These are phyloP conservation scores for Ceratobasidium sp. DNA, from an alignment of 1,284 basidiomycete species.

Conservation along the genomic window DNA sequence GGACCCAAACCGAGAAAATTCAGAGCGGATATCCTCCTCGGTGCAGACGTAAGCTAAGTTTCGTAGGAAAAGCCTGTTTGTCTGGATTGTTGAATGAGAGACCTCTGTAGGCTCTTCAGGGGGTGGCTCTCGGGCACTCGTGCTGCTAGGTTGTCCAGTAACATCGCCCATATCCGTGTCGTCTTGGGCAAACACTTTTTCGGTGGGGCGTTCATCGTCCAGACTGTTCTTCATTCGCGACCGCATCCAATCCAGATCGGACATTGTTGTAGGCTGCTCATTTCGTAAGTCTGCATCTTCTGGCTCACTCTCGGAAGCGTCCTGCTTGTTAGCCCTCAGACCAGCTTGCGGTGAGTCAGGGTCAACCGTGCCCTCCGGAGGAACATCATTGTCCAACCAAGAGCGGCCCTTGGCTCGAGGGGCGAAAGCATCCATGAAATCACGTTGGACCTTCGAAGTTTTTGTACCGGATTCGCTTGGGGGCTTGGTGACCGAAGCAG, in stretches of 20 bases:
- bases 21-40: slow-evolving; percentile 75
- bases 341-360: slow-evolving; percentile 22
- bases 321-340: neutral
- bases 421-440: slow-evolving; percentile 76
- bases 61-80: slow-evolving; percentile 88
- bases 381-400: slow-evolving; percentile 71
- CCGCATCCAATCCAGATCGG: slow-evolving; percentile 83
- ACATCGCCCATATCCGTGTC: slow-evolving; percentile 58
- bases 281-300: slow-evolving; percentile 44
- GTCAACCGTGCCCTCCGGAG: slow-evolving; percentile 19
- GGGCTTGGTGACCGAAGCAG: slow-evolving; percentile 52
- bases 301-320: slow-evolving; percentile 51
- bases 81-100: slow-evolving; percentile 68
- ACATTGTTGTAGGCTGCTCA: slow-evolving; percentile 56
- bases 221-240: slow-evolving; percentile 70
- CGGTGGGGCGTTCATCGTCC: slow-evolving; percentile 57
- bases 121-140: neutral
- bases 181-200: slow-evolving; percentile 70
- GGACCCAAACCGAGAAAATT: slow-evolving; percentile 80
- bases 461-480: slow-evolving; percentile 46
- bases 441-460: slow-evolving; percentile 62
- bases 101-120: slow-evolving; percentile 3
- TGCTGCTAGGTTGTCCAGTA: slow-evolving; percentile 37
- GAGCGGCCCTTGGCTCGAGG: slow-evolving; percentile 71
- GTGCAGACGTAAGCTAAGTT: slow-evolving; percentile 91